Evolutionary conservation across 371 early-diverging fungal genomes (phyloP), one percentile per base, ranked within the genome.

Genomic region (Amoeboaphelidium protococcarum): DNA sequence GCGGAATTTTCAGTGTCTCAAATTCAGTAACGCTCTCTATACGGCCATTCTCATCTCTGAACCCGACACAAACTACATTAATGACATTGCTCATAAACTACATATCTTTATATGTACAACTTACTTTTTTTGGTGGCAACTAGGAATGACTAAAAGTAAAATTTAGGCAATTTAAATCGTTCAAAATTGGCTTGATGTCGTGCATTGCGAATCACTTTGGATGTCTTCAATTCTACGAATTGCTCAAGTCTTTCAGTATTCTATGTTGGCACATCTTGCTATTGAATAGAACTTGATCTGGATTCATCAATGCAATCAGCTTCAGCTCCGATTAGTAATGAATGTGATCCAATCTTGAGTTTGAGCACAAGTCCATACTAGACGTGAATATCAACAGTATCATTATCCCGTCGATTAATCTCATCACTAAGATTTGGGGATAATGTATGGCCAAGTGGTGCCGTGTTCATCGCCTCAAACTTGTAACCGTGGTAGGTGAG

Each of bases 141-240:
- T 2, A 91, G 60, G 58, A 78, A 89, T 2, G 85, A 87, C 59
- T 91, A 89, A 2, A 83, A 80, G 81, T 86, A 91, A 47, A 81
- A 77, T 51, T 78, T 78, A 1, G 86, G 50, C 46, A 91, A 63
- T 56, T 91, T 91, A 58, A 64, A 67, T 25, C 81, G 60, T 41
- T 80, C 74, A 66, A 83, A 82, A 16, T 52, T 67, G 27, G 46
- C 50, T 23, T 60, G 58, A 20, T 77, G 69, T 23, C 66, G 43
- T 2, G 54, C 56, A 16, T 55, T 66, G 23, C 64, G 58, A 25
- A 87, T 69, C 0, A 75, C 45, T 25, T 75, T 59, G 25, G 78
- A 73, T 13, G 92, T 91, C 54, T 91, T 91, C 41, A 91, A 70
- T 54, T 91, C 92, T 10, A 77, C 65, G 50, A 87, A n/a, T n/a